Base-by-base conservation (phyloP, 164 flowering plant species). In the Magnolia sinica region DNA sequence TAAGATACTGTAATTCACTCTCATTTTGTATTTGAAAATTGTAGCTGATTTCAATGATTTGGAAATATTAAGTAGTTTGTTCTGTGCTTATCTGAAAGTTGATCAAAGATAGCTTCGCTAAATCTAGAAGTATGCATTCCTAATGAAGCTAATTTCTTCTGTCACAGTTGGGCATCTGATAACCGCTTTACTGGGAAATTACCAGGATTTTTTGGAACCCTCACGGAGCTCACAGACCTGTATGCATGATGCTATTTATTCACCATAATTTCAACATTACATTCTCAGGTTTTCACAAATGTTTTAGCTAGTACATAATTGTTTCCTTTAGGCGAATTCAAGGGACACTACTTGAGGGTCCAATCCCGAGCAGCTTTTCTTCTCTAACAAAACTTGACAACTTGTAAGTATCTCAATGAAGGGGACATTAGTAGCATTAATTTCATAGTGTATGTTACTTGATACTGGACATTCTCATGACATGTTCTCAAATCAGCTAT, bases 141-240 rank as follows among this genome's bases (percentile, higher is more conserved):
- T 72, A 7, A 72, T 72, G 16, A 29, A 23, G 51, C 50, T 31
- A 23, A 49, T 58, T 22, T 70, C 59, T 61, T 59, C 23, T 59
- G 7, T 83, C 68, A 63, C 84, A 88, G 89, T 4, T 88, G 90
- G 87, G 87, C 89, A 74, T 88, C 89, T 59, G 90, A 88, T 80
- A 88, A 88, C 76, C 82, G 37, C 72, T 86, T 88, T 23, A 82
- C 87, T 63, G 88, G 90, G 76, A 85, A 83, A 80, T 67, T 87
- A 51, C 88, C 90, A 7, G 86, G 82, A 51, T 86, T 82, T 52
- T 51, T 86, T n/a, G 88, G 88, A 68, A 83, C 84, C 22, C 52
- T 85, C 19, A 76, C 77, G n/a, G 81, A 83, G 51, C 85, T 87
- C 58, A 79, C 1, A 9, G 83, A 74, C 77, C 79, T 86, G 88